A percentile compares a stretch with the other conserved stretches of the same genome.
These are phyloP conservation scores for Umbelopsis sp. DNA, from an alignment of 192 early-diverging fungal species.

Conservation along the genomic window DNA sequence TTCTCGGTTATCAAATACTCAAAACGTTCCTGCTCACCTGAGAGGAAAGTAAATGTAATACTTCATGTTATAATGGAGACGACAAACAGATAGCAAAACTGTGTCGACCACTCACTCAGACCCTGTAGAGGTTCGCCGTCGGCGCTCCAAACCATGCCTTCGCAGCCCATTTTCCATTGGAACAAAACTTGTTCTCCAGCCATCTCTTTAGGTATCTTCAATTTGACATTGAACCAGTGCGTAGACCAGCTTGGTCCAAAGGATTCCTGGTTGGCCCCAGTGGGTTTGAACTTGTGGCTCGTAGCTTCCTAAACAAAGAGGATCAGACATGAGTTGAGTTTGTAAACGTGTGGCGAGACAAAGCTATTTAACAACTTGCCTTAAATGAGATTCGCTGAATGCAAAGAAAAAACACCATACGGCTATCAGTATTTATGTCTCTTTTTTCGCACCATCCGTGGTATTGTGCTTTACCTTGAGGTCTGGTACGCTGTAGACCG, in stretches of 20 bases:
- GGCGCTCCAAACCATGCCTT: slow-evolving; percentile 87
- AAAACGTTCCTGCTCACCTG: slow-evolving; percentile 51
- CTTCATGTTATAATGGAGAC: too few species aligned
- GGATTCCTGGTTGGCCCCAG: not conserved
- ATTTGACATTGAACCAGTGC: slow-evolving; percentile 71
- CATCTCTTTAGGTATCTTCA: slow-evolving; percentile 68
- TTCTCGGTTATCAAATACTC: slow-evolving; percentile 52
- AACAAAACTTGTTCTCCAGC: slow-evolving; percentile 75
- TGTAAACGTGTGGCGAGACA: not conserved
- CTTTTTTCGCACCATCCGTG: too few species aligned
- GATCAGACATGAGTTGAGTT: not conserved
- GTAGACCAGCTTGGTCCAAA: slow-evolving; percentile 59
- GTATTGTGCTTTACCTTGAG: slow-evolving; percentile 52
- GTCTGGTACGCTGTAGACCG: slow-evolving; percentile 68
- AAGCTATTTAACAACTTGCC: slow-evolving; percentile 22
- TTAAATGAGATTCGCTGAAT: slow-evolving; percentile 37
- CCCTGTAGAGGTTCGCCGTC: slow-evolving; percentile 86
- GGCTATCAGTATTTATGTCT: slow-evolving; percentile 50
- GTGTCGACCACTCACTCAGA: slow-evolving; percentile 57
- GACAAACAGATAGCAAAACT: not conserved
- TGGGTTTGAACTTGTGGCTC: slow-evolving; percentile 19
- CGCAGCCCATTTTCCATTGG: slow-evolving; percentile 85
- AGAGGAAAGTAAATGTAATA: not conserved
- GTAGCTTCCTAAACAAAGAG: slow-evolving; percentile 24
- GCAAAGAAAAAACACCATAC: slow-evolving; percentile 19